Conservation (phyloP, 192 early-diverging fungal genomes). For the Diversispora epigaea region DNA sequence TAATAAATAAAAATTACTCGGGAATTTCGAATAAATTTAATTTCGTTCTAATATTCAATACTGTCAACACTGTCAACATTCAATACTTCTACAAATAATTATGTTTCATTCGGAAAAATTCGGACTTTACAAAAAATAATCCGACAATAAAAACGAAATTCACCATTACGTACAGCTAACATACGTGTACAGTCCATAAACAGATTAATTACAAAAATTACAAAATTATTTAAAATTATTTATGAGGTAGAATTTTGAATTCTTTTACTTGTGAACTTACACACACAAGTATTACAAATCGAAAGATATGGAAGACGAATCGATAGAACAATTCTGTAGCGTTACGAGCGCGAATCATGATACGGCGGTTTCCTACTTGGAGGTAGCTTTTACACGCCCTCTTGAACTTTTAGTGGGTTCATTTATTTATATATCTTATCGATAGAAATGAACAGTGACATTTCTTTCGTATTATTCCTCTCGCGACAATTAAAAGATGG, state of each 20-base stretch:
- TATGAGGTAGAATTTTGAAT: too few relatives aligned
- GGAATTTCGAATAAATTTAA: too few relatives aligned
- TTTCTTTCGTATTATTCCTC: background rate
- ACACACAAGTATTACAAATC: background rate
- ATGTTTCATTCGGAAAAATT: background rate
- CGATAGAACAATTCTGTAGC: constrained; percentile 49
- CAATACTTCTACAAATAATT: too few relatives aligned
- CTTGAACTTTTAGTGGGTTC: too few relatives aligned
- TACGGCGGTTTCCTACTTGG: constrained; percentile 67
- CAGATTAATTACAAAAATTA: background rate
- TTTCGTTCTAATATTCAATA: too few relatives aligned
- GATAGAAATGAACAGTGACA: too few relatives aligned
- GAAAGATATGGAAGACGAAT: background rate
- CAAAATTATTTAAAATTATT: too few relatives aligned
- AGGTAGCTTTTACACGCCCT: constrained; percentile 43
- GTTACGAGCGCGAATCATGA: constrained; percentile 75
- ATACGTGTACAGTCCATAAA: constrained; percentile 18
- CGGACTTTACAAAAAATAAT: background rate
- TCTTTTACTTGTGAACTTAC: too few relatives aligned
- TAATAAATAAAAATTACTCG: too few relatives aligned
- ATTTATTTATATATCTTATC: too few relatives aligned
- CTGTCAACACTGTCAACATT: too few relatives aligned
- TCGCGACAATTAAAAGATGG: constrained; percentile 35
- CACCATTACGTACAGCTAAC: constrained; percentile 8
- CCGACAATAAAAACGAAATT: too few relatives aligned